A percentile compares a stretch with the other conserved stretches of the same genome.
These are phyloP conservation scores for Phytophthora quininea DNA, from an alignment of 352 stramenopile genomes.

Conservation along the genomic window DNA sequence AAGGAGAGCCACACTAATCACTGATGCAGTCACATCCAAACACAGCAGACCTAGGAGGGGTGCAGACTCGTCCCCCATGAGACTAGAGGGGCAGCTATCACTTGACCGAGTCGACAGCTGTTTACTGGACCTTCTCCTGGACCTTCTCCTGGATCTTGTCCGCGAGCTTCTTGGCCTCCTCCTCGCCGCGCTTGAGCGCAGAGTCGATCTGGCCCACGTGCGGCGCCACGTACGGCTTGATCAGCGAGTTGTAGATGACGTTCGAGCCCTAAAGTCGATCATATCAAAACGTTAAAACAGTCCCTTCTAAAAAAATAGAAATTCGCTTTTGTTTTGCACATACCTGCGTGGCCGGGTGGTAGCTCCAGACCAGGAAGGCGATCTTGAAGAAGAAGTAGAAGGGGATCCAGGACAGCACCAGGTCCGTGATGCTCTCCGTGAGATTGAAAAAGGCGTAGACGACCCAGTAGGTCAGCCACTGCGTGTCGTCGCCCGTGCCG, in stretches of 20 bases:
- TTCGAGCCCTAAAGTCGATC: slow-evolving; percentile 56
- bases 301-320: slow-evolving; percentile 1
- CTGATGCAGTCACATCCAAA: not conserved
- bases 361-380: slow-evolving; percentile 85
- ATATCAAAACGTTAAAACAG: not conserved
- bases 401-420: slow-evolving; percentile 83
- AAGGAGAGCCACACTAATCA: not conserved
- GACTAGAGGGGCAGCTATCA: not conserved
- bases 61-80: not conserved
- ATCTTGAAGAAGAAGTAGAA: slow-evolving; percentile 92
- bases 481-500: slow-evolving; percentile 76
- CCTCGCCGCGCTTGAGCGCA: slow-evolving; percentile 59
- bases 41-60: not conserved
- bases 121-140: slow-evolving; percentile 17
- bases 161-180: slow-evolving; percentile 54
- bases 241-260: slow-evolving; percentile 83
- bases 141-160: slow-evolving; percentile 57
- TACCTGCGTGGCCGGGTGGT: slow-evolving; percentile 79
- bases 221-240: slow-evolving; percentile 84
- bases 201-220: slow-evolving; percentile 75
- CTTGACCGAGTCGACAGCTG: slow-evolving; percentile 6
- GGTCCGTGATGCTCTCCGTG: slow-evolving; percentile 89
- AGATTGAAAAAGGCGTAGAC: slow-evolving; percentile 97
- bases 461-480: slow-evolving; percentile 93
- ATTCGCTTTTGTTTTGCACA: not conserved